Conservation (phyloP, 2,329 filamentous ascomycete genomes). For the Aspergillus spinulosporus region DNA sequence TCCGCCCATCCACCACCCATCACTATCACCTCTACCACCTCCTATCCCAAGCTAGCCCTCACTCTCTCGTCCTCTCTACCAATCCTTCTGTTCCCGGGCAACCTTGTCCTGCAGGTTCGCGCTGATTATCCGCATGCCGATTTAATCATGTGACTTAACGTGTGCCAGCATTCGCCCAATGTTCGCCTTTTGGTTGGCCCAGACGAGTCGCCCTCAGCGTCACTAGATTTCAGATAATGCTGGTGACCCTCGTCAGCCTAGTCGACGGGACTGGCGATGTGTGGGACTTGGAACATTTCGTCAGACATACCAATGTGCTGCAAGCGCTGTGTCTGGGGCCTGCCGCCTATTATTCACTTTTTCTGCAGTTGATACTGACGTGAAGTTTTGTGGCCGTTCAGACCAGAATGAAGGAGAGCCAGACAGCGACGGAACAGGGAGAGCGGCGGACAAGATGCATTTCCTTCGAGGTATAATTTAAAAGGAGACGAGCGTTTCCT, state of each 20-base stretch:
- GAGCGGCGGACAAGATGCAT: constrained; percentile 26
- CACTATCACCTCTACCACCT: constrained; percentile 3
- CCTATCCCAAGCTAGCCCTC: constrained; percentile 15
- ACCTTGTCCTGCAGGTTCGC: constrained; percentile 32
- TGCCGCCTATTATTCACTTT: constrained; percentile 18
- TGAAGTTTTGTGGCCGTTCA: constrained; percentile 4
- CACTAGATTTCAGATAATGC: constrained; percentile 20
- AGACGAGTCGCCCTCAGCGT: constrained; percentile 21
- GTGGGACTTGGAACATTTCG: constrained; percentile 28
- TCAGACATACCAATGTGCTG: constrained; percentile 35
- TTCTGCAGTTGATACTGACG: constrained; percentile 20
- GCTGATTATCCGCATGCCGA: constrained; percentile 34
- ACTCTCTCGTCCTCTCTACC: constrained; percentile 20
- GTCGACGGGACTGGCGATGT: constrained; percentile 21
- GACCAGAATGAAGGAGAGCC: constrained; percentile 6
- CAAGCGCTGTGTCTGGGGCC: constrained; percentile 24
- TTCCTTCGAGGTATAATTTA: constrained; percentile 20
- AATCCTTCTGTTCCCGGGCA: constrained; percentile 22
- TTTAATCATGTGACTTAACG: constrained; percentile 40
- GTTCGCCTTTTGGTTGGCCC: constrained; percentile 24
- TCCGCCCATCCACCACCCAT: constrained; percentile 2
- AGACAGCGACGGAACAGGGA: constrained; percentile 6
- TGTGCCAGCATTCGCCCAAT: constrained; percentile 29
- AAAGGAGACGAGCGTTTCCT: constrained; percentile 1
- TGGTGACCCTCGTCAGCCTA: constrained; percentile 30